Evolutionary conservation across 352 stramenopile genomes (phyloP).

Genomic region (Globisporangium solare): DNA sequence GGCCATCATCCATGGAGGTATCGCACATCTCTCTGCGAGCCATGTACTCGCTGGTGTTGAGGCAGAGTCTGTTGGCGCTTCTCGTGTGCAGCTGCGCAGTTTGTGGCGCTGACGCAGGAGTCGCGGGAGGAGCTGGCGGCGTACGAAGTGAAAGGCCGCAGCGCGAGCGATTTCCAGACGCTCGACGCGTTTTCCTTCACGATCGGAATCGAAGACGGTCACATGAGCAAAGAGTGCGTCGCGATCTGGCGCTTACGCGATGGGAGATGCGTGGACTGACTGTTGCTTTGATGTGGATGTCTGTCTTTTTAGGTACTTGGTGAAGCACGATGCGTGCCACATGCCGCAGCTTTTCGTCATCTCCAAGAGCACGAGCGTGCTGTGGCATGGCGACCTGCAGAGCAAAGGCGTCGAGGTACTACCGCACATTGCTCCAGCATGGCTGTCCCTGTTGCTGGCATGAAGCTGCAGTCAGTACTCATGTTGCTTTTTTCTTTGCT

Average conservation of each 20-base stretch:
- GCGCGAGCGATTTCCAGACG: constrained; percentile 50
- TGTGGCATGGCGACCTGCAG: constrained; percentile 51
- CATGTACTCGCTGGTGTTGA: background rate
- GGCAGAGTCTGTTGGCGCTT: background rate
- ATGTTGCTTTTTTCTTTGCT: no score
- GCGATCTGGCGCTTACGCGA: background rate
- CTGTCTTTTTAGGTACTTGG: constrained; percentile 36
- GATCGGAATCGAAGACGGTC: constrained; percentile 64
- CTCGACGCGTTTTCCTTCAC: constrained; percentile 48
- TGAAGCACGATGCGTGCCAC: constrained; percentile 52
- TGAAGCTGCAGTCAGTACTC: background rate
- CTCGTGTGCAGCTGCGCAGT: constrained; percentile 33
- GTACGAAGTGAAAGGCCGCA: constrained; percentile 54
- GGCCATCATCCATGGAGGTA: constrained; percentile 30
- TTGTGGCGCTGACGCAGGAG: constrained; percentile 68
- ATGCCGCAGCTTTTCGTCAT: constrained; percentile 60
- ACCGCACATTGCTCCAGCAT: background rate
- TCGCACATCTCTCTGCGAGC: background rate
- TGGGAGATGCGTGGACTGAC: background rate
- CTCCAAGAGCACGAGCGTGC: constrained; percentile 46
- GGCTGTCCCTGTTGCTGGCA: no score
- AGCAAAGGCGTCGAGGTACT: constrained; percentile 37
- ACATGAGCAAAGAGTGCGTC: constrained; percentile 63
- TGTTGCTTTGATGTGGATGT: background rate
- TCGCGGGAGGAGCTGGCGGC: constrained; percentile 50